phyloP scores from a whole-genome alignment of 768 basidiomycete genomes.

The Vararia minispora region DNA sequence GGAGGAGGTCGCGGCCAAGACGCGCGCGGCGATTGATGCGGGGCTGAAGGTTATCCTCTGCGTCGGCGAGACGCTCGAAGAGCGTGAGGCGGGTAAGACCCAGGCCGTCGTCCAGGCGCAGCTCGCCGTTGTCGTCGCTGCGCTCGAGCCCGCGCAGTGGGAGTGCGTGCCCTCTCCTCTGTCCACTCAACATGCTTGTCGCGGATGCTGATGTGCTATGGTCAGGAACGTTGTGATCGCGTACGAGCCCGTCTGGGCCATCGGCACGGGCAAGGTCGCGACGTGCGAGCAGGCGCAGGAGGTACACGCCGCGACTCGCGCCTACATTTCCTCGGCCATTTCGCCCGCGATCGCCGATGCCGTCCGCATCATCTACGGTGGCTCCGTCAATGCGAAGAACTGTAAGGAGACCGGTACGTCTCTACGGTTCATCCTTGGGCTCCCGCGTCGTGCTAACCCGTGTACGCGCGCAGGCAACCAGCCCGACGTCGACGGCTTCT shows the following conservation, averaged over 20 bases:
- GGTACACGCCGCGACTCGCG: constrained; percentile 74
- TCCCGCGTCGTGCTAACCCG: neutral
- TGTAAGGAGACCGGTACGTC: constrained; percentile 74
- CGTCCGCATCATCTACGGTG: constrained; percentile 91
- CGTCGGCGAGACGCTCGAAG: constrained; percentile 85
- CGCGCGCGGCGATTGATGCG: constrained; percentile 65
- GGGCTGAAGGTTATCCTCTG: constrained; percentile 87
- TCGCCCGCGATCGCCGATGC: constrained; percentile 57
- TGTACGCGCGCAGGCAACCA: constrained; percentile 40
- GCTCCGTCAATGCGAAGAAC: constrained; percentile 86
- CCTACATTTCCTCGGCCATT: constrained; percentile 55
- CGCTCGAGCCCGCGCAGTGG: constrained; percentile 63
- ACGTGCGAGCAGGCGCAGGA: constrained; percentile 89
- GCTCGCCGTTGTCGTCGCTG: constrained; percentile 61
- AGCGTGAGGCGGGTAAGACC: constrained; percentile 77
- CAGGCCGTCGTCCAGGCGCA: constrained; percentile 72
- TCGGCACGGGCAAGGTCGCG: constrained; percentile 95
- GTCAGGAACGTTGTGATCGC: constrained; percentile 84
- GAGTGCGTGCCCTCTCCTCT: constrained; percentile 36
- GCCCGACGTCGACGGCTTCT: constrained; percentile 91
- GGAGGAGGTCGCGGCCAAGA: constrained; percentile 75
- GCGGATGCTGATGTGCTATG: neutral
- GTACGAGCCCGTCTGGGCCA: constrained; percentile 98
- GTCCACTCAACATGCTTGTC: neutral
- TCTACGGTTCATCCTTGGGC: neutral